Evolutionary conservation across 179 eudicot genomes (phyloP).

Genomic region (Heliamphora pulchella): DNA sequence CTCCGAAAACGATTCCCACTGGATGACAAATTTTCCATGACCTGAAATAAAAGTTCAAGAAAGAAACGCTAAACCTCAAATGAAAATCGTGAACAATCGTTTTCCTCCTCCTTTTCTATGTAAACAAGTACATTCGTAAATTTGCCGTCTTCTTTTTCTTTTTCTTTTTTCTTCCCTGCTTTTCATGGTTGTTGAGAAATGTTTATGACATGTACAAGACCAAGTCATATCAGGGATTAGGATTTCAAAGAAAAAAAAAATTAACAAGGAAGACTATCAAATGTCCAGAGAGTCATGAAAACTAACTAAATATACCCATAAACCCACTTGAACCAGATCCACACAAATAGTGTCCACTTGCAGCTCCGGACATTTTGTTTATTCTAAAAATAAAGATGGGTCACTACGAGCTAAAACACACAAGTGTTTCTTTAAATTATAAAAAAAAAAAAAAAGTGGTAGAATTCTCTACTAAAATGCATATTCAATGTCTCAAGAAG

Average conservation of each 20-base stretch:
- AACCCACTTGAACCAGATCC: neutral
- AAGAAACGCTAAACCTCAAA: neutral
- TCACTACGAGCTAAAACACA: neutral
- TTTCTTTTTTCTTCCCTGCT: too few relatives aligned
- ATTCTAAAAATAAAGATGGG: neutral
- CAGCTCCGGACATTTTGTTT: neutral
- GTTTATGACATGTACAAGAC: neutral
- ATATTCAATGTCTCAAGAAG: neutral
- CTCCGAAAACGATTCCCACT: slow-evolving; percentile 74
- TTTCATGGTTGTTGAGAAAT: neutral
- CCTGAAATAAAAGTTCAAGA: slow-evolving; percentile 19
- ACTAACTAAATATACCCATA: neutral
- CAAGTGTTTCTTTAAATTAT: neutral
- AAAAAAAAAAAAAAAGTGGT: neutral
- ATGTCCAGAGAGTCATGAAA: neutral
- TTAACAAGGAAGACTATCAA: neutral
- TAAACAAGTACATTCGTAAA: too few relatives aligned
- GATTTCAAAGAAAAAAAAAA: neutral
- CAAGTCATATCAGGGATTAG: neutral
- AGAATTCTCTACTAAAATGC: neutral
- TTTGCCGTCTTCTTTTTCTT: too few relatives aligned
- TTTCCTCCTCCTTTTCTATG: neutral
- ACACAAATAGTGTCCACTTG: neutral
- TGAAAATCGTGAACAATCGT: neutral
- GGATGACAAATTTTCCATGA: slow-evolving; percentile 56